Conservation (phyloP, 1,284 basidiomycete species). For the Rhodofomes roseus region DNA sequence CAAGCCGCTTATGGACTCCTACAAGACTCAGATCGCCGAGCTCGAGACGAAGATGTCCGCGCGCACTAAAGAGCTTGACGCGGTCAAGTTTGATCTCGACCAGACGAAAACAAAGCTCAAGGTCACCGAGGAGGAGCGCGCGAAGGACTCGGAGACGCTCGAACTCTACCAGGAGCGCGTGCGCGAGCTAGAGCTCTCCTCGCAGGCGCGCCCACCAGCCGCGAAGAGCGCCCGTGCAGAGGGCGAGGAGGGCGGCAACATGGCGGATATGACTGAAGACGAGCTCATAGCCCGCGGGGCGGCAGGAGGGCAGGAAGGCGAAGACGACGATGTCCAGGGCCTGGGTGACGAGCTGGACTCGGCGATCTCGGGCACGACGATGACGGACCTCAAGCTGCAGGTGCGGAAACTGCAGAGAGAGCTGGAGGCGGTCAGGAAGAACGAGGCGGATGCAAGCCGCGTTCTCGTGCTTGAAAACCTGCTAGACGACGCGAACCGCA, state of each 20-base stretch:
- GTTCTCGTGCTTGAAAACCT: conserved; percentile 86
- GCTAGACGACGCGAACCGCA: conserved; percentile 85
- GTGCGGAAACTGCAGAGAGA: conserved; percentile 83
- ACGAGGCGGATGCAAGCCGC: conserved; percentile 72
- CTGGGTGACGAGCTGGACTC: conserved; percentile 84
- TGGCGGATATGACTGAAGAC: conserved; percentile 37
- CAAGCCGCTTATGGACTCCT: conserved; percentile 90
- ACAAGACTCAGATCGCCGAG: conserved; percentile 83
- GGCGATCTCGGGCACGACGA: conserved; percentile 80
- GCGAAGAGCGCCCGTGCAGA: conserved; percentile 17
- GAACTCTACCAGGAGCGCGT: conserved; percentile 92
- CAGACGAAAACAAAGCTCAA: conserved; percentile 68
- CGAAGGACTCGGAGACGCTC: conserved; percentile 80
- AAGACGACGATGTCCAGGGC: conserved; percentile 48
- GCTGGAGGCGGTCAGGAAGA: conserved; percentile 68
- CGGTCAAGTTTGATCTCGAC: conserved; percentile 74
- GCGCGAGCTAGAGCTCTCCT: conserved; percentile 77
- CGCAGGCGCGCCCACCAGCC: conserved; percentile 42
- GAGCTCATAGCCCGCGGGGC: conserved; percentile 28
- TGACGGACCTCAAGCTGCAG: conserved; percentile 87
- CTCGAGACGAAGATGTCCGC: conserved; percentile 70
- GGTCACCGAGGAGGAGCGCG: conserved; percentile 66
- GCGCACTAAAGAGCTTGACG: conserved; percentile 69
- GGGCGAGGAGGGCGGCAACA: conserved; percentile 15
- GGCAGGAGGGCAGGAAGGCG: conserved; percentile 39